These are phyloP conservation scores for Populus deltoides DNA, from an alignment of 345 rosid genomes.

Conservation along the genomic window DNA sequence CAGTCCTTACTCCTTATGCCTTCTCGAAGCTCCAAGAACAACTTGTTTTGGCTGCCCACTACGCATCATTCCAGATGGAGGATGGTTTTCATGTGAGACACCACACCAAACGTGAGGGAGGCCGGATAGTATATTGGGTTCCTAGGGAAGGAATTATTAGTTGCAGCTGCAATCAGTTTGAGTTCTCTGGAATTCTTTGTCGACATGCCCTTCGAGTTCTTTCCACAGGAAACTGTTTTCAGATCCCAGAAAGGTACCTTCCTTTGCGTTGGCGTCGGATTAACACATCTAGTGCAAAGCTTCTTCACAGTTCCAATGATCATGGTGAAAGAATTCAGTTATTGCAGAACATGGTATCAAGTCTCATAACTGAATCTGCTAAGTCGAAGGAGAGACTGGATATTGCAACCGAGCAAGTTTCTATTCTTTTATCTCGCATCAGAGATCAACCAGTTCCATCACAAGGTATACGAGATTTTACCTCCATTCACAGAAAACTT, in stretches of 20 bases:
- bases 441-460: conserved; percentile 64
- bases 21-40: conserved; percentile 96
- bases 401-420: conserved; percentile 70
- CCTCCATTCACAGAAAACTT: conserved; percentile 36
- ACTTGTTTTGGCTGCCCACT: conserved; percentile 89
- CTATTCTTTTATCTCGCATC: conserved; percentile 65
- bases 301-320: conserved; percentile 41
- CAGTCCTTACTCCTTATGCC: conserved; percentile 86
- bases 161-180: conserved; percentile 93
- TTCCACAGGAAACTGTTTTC: conserved; percentile 89
- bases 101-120: conserved; percentile 89
- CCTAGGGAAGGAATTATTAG: conserved; percentile 84
- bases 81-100: conserved; percentile 85
- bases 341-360: conserved; percentile 68
- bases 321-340: conserved; percentile 69
- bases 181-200: conserved; percentile 94
- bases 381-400: conserved; percentile 86
- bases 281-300: conserved; percentile 46
- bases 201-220: conserved; percentile 91
- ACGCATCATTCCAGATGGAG: conserved; percentile 87
- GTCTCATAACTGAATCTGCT: conserved; percentile 63
- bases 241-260: conserved; percentile 83
- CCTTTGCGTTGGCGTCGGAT: conserved; percentile 82
- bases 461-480: conserved; percentile 32
- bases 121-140: conserved; percentile 86